These are phyloP conservation scores for Epithemia pelagica DNA, from an alignment of 108 stramenopile genomes.

Conservation along the genomic window DNA sequence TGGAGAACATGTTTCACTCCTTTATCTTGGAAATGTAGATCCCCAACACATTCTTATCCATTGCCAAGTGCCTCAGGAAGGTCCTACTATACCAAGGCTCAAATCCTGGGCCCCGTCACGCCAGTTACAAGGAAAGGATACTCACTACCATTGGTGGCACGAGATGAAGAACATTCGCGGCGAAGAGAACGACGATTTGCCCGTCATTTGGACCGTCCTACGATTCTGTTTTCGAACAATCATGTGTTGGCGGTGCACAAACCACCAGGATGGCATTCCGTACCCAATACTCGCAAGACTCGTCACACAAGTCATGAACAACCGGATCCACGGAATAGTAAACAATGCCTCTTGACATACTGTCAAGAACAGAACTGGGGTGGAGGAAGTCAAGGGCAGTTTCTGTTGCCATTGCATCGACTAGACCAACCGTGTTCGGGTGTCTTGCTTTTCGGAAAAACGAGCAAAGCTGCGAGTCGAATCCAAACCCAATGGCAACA, in stretches of 20 bases:
- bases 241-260: conserved; percentile 79
- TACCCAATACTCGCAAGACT: conserved; percentile 25
- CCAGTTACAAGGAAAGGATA: too few species aligned
- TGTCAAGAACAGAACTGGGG: conserved; percentile 48
- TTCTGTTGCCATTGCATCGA: conserved; percentile 68
- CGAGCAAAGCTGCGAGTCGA: conserved; percentile 67
- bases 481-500: conserved; percentile 56
- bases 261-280: conserved; percentile 80
- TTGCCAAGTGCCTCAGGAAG: too few species aligned
- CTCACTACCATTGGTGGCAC: too few species aligned
- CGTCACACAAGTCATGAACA: background rate
- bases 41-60: too few species aligned
- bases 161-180: too few species aligned
- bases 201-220: conserved; percentile 11
- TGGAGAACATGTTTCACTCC: too few species aligned
- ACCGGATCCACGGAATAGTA: conserved; percentile 14
- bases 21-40: too few species aligned
- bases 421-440: conserved; percentile 86
- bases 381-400: conserved; percentile 60
- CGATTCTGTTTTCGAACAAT: conserved; percentile 66
- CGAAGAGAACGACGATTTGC: too few species aligned
- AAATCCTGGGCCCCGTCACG: too few species aligned
- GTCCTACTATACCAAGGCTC: too few species aligned
- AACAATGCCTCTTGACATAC: conserved; percentile 60
- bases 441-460: conserved; percentile 67